Evolutionary conservation across 257 asterid species (phyloP).

Genomic region (Paraleonurus japonicus): DNA sequence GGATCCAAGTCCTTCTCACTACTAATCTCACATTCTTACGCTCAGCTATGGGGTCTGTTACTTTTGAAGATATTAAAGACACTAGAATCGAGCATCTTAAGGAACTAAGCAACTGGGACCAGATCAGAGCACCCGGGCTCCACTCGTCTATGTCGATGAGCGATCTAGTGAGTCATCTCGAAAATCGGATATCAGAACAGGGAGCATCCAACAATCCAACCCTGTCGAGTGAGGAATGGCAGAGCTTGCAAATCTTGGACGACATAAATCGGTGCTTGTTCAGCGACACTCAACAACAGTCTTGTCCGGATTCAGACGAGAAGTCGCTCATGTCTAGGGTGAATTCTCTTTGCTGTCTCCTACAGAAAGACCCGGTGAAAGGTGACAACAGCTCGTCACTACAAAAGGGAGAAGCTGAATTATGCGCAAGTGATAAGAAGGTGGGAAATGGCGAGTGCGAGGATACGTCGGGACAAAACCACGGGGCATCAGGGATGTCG

Average conservation of each 20-base stretch:
- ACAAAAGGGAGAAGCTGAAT: slow-evolving; percentile 38
- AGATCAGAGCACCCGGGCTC: slow-evolving; percentile 73
- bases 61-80: slow-evolving; percentile 46
- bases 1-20: neutral
- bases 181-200: slow-evolving; percentile 73
- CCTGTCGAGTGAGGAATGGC: slow-evolving; percentile 75
- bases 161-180: slow-evolving; percentile 88
- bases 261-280: slow-evolving; percentile 68
- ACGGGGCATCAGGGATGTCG: slow-evolving; percentile 47
- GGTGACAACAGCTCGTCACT: slow-evolving; percentile 24
- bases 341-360: slow-evolving; percentile 89
- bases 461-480: slow-evolving; percentile 32
- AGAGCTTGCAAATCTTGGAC: slow-evolving; percentile 66
- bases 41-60: slow-evolving; percentile 46
- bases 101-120: slow-evolving; percentile 70
- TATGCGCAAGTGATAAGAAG: slow-evolving; percentile 5
- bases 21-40: neutral
- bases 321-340: slow-evolving; percentile 84
- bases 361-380: slow-evolving; percentile 65
- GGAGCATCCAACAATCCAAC: slow-evolving; percentile 42
- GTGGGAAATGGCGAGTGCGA: neutral
- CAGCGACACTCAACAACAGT: slow-evolving; percentile 52
- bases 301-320: slow-evolving; percentile 54
- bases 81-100: slow-evolving; percentile 54
- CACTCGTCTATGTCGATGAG: slow-evolving; percentile 88